Evolutionary conservation across 345 rosid species (phyloP), one percentile per base, ranked within the genome.

Genomic region (Melaleuca quinquenervia): DNA sequence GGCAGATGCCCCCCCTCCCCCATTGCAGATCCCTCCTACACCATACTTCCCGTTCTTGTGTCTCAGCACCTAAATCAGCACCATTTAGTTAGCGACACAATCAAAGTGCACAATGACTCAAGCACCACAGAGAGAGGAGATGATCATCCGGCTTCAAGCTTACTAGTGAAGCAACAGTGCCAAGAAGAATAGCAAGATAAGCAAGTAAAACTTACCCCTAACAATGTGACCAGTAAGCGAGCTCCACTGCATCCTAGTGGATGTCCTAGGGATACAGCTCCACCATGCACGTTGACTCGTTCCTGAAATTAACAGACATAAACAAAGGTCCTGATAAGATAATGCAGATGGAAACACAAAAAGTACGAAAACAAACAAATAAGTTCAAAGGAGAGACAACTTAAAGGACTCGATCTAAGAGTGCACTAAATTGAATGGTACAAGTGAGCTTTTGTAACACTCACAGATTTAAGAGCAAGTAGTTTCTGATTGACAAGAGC

Each of bases 171-270:
- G 51, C 5, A 29, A 62, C 36, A 45, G 41, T 84, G 15, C 51
- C 24, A 50, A 49, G 53, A 20, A 48, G 36, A 49, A 53, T 24
- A 50, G 49, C 82, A 20, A 70, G 70, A 74, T 84, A 83, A 26
- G 44, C 48, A 36, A 36, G 48, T 70, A 70, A 9, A 85, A 75
- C 82, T 86, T 94, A 97, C 99, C 96, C 99, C 99, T 83, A 97
- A 90, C 80, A 97, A 94, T 27, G 98, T 92, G 84, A 94, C 93
- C 91, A 97, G 88, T 49, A 97, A 94, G 52, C 99, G 98, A 90
- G 99, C 98, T 86, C 99, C 98, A 49, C 98, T 97, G 91, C 99
- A 95, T 84, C 99, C 99, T 60, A 97, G n/a, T 41, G 98, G 99
- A 86, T 97, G 99, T 48, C 99, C 99, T 86, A 97, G 88, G 41